Base-by-base conservation (phyloP, 1,284 basidiomycete species). In the Tilletia walkeri region DNA sequence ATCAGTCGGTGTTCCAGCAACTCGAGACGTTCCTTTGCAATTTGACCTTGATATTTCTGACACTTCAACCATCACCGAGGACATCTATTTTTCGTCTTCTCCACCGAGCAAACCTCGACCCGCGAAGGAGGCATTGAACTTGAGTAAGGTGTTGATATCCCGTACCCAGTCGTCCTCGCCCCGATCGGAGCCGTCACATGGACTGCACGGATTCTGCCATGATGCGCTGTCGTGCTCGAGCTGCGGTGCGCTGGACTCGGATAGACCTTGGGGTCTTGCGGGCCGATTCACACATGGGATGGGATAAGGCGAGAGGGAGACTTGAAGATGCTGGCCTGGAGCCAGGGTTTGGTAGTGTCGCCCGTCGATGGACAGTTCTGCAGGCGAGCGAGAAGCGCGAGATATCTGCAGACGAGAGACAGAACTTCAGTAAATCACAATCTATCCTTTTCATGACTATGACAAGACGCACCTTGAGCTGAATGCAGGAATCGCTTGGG, bases 161-260 rank as follows among this genome's bases (percentile, higher is more conserved):
- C 92, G 87, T 30, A 97, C 93, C 95, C 95, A 98, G 78, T 94
- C 92, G 77, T 93, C 92, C 78, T 91, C 91, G 6, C 92, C 91
- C 0, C 91, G 89, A 76, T 85, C 71, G 34, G 63, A 53, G 24
- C 34, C 39, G 50, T 53, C 50, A n/a, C 9, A 18, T 34, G 24
- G 30, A 61, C 56, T 10, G 24, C 30, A 34, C 2, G 56, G 24
- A 18, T 61, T 34, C 7, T 6, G 16, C 38, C 56, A 34, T 5
- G 24, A n/a, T 20, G 30, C 10, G n/a, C 9, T 34, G 56, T 34
- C n/a, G 30, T 34, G 30, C 56, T 61, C 30, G 59, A 61, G 59
- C 24, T 34, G 14, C 4, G 30, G 59, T 12, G 59, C 16, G 20
- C 20, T 34, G 59, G 14, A 16, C 20, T 61, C 30, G 59, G 6